Conservation (phyloP, 2,329 filamentous ascomycete species). For the Cordyceps pruinosa region DNA sequence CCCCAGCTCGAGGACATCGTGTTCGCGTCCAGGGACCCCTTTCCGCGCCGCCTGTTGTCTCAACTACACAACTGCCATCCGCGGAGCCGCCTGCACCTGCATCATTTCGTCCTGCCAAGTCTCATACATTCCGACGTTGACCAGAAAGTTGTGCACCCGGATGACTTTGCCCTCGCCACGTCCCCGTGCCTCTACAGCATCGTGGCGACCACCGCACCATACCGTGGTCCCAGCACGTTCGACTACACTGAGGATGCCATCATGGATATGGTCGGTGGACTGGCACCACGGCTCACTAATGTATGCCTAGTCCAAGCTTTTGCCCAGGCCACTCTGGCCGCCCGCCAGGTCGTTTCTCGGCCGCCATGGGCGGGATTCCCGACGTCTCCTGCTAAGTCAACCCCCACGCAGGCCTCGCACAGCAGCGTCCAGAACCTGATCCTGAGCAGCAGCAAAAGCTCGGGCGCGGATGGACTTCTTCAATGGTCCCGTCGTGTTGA, state of each 20-base stretch:
- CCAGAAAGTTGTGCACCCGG: background rate
- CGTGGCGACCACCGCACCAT: background rate
- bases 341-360: background rate
- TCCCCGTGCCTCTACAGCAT: slow-evolving; percentile 4
- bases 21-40: background rate
- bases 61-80: background rate
- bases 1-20: slow-evolving; percentile 1
- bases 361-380: background rate
- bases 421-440: slow-evolving; percentile 1
- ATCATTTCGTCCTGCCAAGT: background rate
- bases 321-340: background rate
- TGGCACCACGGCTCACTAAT: slow-evolving; percentile 1
- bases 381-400: background rate
- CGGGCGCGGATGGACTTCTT: slow-evolving; percentile 6
- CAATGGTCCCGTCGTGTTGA: background rate
- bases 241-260: slow-evolving; percentile 4
- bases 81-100: background rate
- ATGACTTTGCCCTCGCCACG: background rate
- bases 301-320: background rate
- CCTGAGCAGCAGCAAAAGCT: too few relatives aligned
- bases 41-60: slow-evolving; percentile 2
- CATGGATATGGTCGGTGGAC: background rate
- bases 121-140: background rate
- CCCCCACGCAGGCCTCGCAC: background rate
- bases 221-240: background rate